Base-by-base conservation (phyloP, 805 yeast species). In the Suhomyces tanzawaensis region DNA sequence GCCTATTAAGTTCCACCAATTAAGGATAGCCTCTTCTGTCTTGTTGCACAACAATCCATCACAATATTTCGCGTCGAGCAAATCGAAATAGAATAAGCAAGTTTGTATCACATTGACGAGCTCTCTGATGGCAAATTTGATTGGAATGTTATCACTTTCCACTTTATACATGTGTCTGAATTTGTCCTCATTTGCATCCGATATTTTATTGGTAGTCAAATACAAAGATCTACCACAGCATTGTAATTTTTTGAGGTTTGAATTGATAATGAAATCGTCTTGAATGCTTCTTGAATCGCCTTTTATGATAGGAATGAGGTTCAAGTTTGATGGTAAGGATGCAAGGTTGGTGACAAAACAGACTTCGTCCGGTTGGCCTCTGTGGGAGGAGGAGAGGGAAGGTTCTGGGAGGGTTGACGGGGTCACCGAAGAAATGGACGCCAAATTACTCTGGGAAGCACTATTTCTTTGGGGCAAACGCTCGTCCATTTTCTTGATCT, bases 191-290 rank as follows among this genome's bases (percentile, higher is more conserved):
- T 82, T 76, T 0, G 96, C 85, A 49, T 79, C 86, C 0, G 95
- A 66, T 0, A 95, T 87, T 21, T 70, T 69, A 11, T 60, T 61
- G n/a, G 81, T 71, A 9, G 85, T 69, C 23, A 88, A 62, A 32
- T 89, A 69, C 0, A 89, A 82, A 0, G 95, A 80, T 42, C 99
- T 69, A 7, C 97, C 95, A 37, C 88, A 84, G 60, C 98, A 91
- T 16, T 81, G 79, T 36, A 89, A 58, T 49, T 86, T 76, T 47
- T 84, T 77, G 50, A 93, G 64, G 60, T 89, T 81, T 38, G 85
- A 81, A 55, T 89, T 90, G 7, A 86, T 78, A 35, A 76, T 74
- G 54, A 86, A 91, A 31, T 66, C 60, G 15, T 69, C 68, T 69
- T 82, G 77, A 2, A 77, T 67, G 0, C 66, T 60, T 19, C 74